Conservation (phyloP, 2,329 filamentous ascomycete genomes). For the Fusarium anthophilum region DNA sequence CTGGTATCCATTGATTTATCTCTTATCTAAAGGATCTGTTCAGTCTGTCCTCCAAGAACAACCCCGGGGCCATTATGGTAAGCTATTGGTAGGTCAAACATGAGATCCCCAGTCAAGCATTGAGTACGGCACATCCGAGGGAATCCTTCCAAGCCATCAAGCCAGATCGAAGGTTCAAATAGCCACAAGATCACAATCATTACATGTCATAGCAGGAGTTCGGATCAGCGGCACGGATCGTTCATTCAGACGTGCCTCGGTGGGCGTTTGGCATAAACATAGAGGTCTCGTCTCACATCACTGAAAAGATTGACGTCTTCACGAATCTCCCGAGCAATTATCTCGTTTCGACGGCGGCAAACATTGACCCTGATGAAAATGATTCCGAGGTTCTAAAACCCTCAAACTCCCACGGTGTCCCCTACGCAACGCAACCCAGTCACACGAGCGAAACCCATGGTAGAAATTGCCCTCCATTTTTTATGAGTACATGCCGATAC, state of each 20-base stretch:
- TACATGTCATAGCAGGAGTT: neutral
- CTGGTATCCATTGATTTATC: slow-evolving; percentile 9
- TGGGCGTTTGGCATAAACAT: slow-evolving; percentile 18
- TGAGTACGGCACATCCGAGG: neutral
- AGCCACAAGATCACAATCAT: slow-evolving; percentile 7
- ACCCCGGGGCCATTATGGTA: neutral
- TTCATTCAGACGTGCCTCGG: slow-evolving; percentile 23
- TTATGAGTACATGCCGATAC: slow-evolving; percentile 60
- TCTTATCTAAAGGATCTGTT: no score
- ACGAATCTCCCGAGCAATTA: slow-evolving; percentile 45
- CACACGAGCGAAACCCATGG: slow-evolving; percentile 52
- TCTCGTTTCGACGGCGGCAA: slow-evolving; percentile 50
- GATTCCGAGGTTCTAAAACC: slow-evolving; percentile 59
- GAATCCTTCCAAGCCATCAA: neutral
- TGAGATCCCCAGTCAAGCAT: neutral
- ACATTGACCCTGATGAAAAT: slow-evolving; percentile 58
- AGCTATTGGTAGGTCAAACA: neutral
- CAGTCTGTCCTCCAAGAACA: neutral
- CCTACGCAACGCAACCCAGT: slow-evolving; percentile 50
- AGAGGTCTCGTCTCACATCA: slow-evolving; percentile 36
- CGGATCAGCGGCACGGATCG: slow-evolving; percentile 1
- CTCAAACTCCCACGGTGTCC: slow-evolving; percentile 58
- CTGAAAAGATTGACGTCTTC: slow-evolving; percentile 39
- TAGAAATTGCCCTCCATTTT: slow-evolving; percentile 54
- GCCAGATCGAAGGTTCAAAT: neutral